Conservation (phyloP, 225 moss, liverwort and hornwort species). For the Physcomitrellopsis africana region DNA sequence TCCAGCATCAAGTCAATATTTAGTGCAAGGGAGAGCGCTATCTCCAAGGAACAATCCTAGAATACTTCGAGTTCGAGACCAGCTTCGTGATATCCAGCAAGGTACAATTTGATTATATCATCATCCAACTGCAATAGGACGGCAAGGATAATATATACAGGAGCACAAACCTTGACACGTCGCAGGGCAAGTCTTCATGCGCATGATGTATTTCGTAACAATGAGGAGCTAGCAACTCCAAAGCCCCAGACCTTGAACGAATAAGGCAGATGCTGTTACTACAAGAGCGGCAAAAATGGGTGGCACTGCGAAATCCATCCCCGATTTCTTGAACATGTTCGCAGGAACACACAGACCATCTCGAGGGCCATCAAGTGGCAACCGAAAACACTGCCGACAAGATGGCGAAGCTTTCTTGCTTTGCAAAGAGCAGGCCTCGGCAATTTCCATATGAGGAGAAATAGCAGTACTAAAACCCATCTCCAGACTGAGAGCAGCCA, state of each 20-base stretch:
- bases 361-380: conserved; percentile 66
- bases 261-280: conserved; percentile 59
- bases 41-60: conserved; percentile 10
- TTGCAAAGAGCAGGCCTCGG: conserved; percentile 61
- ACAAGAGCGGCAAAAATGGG: conserved; percentile 68
- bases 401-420: conserved; percentile 54
- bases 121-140: conserved; percentile 22
- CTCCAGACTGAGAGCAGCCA: conserved; percentile 63
- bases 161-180: conserved; percentile 2
- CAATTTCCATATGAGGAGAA: conserved; percentile 49
- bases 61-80: neutral
- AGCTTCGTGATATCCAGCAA: conserved; percentile 2
- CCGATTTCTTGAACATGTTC: conserved; percentile 51
- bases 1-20: conserved; percentile 25
- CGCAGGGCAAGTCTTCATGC: conserved; percentile 17
- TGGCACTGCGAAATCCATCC: conserved; percentile 60
- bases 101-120: neutral
- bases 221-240: conserved; percentile 49
- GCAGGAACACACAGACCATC: conserved; percentile 60
- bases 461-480: conserved; percentile 58
- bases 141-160: conserved; percentile 16
- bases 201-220: conserved; percentile 14
- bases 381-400: conserved; percentile 59
- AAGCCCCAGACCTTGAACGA: conserved; percentile 61
- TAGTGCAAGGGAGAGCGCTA: neutral